A percentile compares a stretch with the other conserved stretches of the same genome.
These are phyloP conservation scores for Monosporascus sp. DNA, from an alignment of 2,329 filamentous ascomycete species.

Conservation along the genomic window DNA sequence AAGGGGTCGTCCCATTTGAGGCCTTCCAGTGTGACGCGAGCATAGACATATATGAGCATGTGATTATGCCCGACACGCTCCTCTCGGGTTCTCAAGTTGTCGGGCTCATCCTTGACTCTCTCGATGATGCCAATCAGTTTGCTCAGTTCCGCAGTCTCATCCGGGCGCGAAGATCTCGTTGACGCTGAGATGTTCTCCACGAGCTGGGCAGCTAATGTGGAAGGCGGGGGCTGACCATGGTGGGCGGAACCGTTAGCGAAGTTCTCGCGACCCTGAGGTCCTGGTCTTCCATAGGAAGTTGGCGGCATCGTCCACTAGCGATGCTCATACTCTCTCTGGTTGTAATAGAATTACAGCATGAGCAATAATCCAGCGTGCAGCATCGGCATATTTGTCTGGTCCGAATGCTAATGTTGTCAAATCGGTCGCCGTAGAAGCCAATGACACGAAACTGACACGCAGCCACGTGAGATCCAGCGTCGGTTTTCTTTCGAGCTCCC, in stretches of 20 bases:
- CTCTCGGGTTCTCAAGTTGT: slow-evolving; percentile 53
- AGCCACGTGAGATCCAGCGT: not conserved
- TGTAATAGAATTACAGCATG: too few relatives aligned
- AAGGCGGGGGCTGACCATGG: slow-evolving; percentile 51
- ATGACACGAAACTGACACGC: not conserved
- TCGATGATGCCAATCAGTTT: slow-evolving; percentile 58
- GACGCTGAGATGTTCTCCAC: slow-evolving; percentile 72
- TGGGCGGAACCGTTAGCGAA: slow-evolving; percentile 16
- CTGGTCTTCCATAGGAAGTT: slow-evolving; percentile 24
- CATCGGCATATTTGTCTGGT: not conserved
- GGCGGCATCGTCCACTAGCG: slow-evolving; percentile 20
- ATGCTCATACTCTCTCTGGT: not conserved
- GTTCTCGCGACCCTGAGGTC: slow-evolving; percentile 17
- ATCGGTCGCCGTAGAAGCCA: too few relatives aligned
- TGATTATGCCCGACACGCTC: slow-evolving; percentile 73
- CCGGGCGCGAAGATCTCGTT: slow-evolving; percentile 53
- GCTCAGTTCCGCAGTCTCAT: slow-evolving; percentile 69
- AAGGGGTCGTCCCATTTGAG: slow-evolving; percentile 66
- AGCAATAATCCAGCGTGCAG: not conserved
- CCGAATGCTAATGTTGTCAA: too few relatives aligned
- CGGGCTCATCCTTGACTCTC: slow-evolving; percentile 45
- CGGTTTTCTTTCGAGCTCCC: too few relatives aligned
- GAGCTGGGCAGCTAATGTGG: slow-evolving; percentile 82
- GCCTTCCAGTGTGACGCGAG: slow-evolving; percentile 70
- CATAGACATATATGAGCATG: slow-evolving; percentile 78